Base-by-base conservation (phyloP, 2,329 filamentous ascomycete species). In the Talaromyces sp. region DNA sequence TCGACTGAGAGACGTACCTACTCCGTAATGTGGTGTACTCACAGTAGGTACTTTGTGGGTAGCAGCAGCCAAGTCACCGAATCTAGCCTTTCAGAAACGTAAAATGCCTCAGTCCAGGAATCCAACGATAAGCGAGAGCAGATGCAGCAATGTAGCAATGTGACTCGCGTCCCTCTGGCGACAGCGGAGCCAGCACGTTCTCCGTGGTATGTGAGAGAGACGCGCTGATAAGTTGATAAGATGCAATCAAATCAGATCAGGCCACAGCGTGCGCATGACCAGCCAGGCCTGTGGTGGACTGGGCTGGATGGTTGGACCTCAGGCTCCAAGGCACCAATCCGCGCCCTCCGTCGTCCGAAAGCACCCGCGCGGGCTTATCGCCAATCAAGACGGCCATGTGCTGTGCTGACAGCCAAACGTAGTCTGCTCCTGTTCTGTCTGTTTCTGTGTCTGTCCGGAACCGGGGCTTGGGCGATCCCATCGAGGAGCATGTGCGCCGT, bases 351-450 rank as follows among this genome's bases (percentile, higher is more conserved):
- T 58, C 27, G 39, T 62, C 64, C 64, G 64, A 65, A 65, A 35
- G 64, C 59, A 59, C 60, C 64, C 64, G 64, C 59, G 39, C 35
- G 33, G 41, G 39, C 39, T 54, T 60, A 50, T 60, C 64, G 52
- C 64, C 64, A 65, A 62, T 65, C 59, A 65, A 65, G 58, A 9
- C 22, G 50, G 37, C 63, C 63, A 65, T 60, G 63, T 52, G 63
- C 57, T 33, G 48, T 22, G n/a, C 39, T 43, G 16, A 24, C 35
- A n/a, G 56, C 16, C 50, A 56, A 43, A 43, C 56, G 13, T 43
- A 31, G 19, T 47, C 13, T 24, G 45, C 19, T 45, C 47, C 5
- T 33, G 48, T 52, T 33, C 48, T 33, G 14, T 52, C 48, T 48
- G 45, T 48, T 24, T 50, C 47, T 50, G 47, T 31, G 47, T 50